These are phyloP conservation scores for Torrubiellomyces zombiae DNA, from an alignment of 2,329 filamentous ascomycete species.

Conservation along the genomic window DNA sequence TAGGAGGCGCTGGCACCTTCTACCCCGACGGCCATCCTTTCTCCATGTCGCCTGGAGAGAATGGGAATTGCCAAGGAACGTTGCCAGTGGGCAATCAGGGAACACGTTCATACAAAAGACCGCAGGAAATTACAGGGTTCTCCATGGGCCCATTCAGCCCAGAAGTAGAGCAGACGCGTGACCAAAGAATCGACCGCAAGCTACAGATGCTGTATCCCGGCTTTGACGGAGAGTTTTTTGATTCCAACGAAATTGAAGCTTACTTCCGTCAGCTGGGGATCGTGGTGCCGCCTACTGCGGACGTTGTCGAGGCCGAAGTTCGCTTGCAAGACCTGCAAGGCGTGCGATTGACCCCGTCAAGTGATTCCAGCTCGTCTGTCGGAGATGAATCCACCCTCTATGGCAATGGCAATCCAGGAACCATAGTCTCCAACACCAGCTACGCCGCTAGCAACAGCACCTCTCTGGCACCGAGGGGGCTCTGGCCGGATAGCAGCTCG, in stretches of 20 bases:
- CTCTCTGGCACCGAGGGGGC: too few relatives aligned
- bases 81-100: slow-evolving; percentile 21
- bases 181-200: slow-evolving; percentile 25
- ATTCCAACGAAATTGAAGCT: slow-evolving; percentile 58
- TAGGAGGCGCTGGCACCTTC: slow-evolving; percentile 54
- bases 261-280: slow-evolving; percentile 52
- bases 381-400: too few relatives aligned
- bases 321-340: slow-evolving; percentile 26
- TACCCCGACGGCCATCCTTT: slow-evolving; percentile 20
- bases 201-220: slow-evolving; percentile 40
- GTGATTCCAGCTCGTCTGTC: too few relatives aligned
- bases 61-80: background rate
- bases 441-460: too few relatives aligned
- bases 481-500: too few relatives aligned
- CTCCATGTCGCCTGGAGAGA: background rate
- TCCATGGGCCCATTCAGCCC: slow-evolving; percentile 32
- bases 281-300: slow-evolving; percentile 39
- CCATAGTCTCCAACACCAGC: too few relatives aligned
- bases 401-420: too few relatives aligned
- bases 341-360: slow-evolving; percentile 2
- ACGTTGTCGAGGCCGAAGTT: slow-evolving; percentile 43
- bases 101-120: slow-evolving; percentile 9
- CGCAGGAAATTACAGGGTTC: slow-evolving; percentile 10
- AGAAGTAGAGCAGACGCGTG: slow-evolving; percentile 20
- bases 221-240: slow-evolving; percentile 61